Base-by-base conservation (phyloP, 2,329 filamentous ascomycete species). In the Neodidymelliopsis sp. region DNA sequence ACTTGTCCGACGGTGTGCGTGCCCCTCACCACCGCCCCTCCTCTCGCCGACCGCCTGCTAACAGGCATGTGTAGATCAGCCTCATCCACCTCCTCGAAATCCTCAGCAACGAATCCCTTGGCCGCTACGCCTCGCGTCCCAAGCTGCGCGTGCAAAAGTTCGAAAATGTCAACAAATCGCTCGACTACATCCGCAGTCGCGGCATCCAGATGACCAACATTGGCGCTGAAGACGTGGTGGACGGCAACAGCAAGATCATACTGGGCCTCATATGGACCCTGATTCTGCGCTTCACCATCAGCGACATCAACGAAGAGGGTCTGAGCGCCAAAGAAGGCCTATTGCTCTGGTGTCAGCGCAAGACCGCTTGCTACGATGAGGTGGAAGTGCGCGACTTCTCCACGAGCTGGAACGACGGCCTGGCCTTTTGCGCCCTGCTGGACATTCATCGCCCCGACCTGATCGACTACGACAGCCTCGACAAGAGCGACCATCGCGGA, bases 161-260 rank as follows among this genome's bases (percentile, higher is more conserved):
- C 75, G 94, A 99, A 74, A 99, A 99, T 82, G 93, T 94, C 73
- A 97, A 97, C 78, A 87, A 92, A 62, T 90, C 91, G 38, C 85
- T 99, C 54, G 87, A 97, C 74, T 99, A 94, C 67, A 91, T 99
- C 77, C 95, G 90, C 70, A 86, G 85, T 49, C 82, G 91, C 62
- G 88, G 91, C 15, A 97, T 99, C 57, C 93, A 96, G 73, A 90
- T 99, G 87, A 97, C 91, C 60, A 99, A 99, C 64, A 97, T 97
- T 66, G 94, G 94, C 42, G 94, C 94, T 6, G 94, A 97, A 75
- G 94, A 99, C 81, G 90, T 99, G 18, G 94, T 99, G 22, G 93
- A 99, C 73, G 94, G 94, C 25, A 99, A 97, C 74, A 84, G 89
- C 62, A 99, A 97, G 81, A 97, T 99, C 68, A 96, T 97, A 52